phyloP scores from a whole-genome alignment of 2,329 filamentous ascomycete genomes.

The Epichloe baconii region DNA sequence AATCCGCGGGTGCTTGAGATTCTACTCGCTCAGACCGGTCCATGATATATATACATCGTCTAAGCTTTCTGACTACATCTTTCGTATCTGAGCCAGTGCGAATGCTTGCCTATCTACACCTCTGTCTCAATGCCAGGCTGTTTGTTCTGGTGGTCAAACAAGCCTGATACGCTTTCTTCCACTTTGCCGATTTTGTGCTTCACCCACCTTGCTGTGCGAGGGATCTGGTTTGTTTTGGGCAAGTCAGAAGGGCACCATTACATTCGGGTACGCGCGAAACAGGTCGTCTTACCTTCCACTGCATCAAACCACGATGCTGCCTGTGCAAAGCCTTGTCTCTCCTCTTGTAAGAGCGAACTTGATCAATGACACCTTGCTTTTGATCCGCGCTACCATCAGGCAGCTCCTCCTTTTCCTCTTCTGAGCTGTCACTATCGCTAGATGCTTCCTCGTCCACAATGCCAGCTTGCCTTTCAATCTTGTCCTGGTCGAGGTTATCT shows the following conservation, averaged over 20 bases:
- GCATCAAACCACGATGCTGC: slow-evolving; percentile 58
- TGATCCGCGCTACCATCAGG: slow-evolving; percentile 24
- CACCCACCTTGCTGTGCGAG: slow-evolving; percentile 35
- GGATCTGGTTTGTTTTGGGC: slow-evolving; percentile 13
- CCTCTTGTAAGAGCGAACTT: slow-evolving; percentile 46
- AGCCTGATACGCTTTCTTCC: slow-evolving; percentile 42
- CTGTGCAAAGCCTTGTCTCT: slow-evolving; percentile 48
- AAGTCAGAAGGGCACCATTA: neutral
- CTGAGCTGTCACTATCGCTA: slow-evolving; percentile 17
- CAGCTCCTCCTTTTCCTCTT: slow-evolving; percentile 26
- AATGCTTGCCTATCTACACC: slow-evolving; percentile 30
- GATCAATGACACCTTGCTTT: slow-evolving; percentile 33
- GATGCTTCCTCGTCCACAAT: slow-evolving; percentile 21
- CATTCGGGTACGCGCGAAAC: neutral
- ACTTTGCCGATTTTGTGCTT: slow-evolving; percentile 42
- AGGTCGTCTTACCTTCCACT: slow-evolving; percentile 39
- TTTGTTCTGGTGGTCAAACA: slow-evolving; percentile 47
- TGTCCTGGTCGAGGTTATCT: slow-evolving; percentile 19
- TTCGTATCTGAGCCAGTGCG: too few relatives aligned
- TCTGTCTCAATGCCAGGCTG: slow-evolving; percentile 54
- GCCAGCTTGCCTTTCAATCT: slow-evolving; percentile 21
- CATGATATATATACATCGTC: too few relatives aligned
- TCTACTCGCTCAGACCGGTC: too few relatives aligned
- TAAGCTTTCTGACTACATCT: too few relatives aligned
- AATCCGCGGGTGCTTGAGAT: too few relatives aligned